Evolutionary conservation across 1,284 basidiomycete genomes (phyloP), one percentile per base, ranked within the genome.

Genomic region (Termitomyces sp.): DNA sequence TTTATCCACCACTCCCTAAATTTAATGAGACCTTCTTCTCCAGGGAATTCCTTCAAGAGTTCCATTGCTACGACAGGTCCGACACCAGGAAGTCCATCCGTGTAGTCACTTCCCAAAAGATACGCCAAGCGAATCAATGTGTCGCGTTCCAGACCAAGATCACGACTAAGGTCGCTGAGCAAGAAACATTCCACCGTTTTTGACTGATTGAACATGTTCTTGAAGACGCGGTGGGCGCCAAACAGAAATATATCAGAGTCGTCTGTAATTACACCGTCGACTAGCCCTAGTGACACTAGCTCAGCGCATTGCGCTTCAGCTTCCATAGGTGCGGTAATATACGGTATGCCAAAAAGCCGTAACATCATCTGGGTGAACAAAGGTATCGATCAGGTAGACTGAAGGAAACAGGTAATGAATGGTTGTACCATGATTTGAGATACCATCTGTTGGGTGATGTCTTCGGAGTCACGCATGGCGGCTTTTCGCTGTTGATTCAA

Each of bases 211-310:
- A 99, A 99, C 90, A 99, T 97, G 70, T 99, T 98, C 73, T 97
- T 97, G 80, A 91, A 98, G 42, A 99, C 92, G 28, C 93, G 86
- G 56, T 82, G 76, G 15, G 92, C 96, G 31, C 97, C 96, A 63
- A 99, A 99, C 44, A 99, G 84, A 71, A 99, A 99, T 34, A 99
- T 94, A 66, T 99, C 97, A 15, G 94, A 97, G 71, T 99, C 97
- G 70, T 99, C 97, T 0, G 97, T 99, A 69, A 99, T 99, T 61
- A 99, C 90, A 0, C 97, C 97, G 64, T 99, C 94, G 36, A 98
- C 96, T 26, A 99, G 80, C 2, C 86, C 83, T 6, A 96, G 79
- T 12, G 82, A 75, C 3, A 94, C 87, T 9, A 99, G 86, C 63
- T 94, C 88, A 3, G 97, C 96, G 65, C 97, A 99, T 70, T 99